Percentiles rank a stretch among this genome's conserved stretches.
These are phyloP conservation scores for Phytophthora pini DNA, from an alignment of 352 stramenopile genomes.

Conservation along the genomic window DNA sequence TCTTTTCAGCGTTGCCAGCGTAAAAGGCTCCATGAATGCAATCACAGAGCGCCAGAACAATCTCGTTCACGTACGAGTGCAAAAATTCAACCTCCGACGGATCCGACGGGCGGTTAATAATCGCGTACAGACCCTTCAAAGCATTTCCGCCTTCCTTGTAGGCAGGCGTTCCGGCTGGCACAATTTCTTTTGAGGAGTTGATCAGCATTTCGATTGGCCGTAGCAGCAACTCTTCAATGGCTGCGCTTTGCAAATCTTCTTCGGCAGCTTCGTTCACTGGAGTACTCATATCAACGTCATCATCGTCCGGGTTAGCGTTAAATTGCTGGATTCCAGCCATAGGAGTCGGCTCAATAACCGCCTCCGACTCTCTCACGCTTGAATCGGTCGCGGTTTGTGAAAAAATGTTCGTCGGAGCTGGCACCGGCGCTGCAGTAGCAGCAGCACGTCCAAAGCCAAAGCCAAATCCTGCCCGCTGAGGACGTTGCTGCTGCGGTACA, in stretches of 20 bases:
- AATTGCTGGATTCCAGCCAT: slow-evolving; percentile 46
- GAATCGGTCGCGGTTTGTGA: slow-evolving; percentile 8
- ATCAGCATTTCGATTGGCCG: slow-evolving; percentile 71
- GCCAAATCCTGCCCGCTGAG: slow-evolving; percentile 36
- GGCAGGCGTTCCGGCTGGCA: slow-evolving; percentile 53
- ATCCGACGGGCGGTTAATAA: slow-evolving; percentile 67
- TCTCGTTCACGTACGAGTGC: slow-evolving; percentile 80
- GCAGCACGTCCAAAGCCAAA: slow-evolving; percentile 41
- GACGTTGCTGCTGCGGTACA: slow-evolving; percentile 17
- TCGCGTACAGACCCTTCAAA: slow-evolving; percentile 82
- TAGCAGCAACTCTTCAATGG: slow-evolving; percentile 68
- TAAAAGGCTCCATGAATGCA: slow-evolving; percentile 79
- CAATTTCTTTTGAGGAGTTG: slow-evolving; percentile 67
- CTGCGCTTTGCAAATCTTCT: slow-evolving; percentile 16
- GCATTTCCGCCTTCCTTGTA: slow-evolving; percentile 77
- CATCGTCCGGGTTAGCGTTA: slow-evolving; percentile 38
- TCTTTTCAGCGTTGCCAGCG: slow-evolving; percentile 61
- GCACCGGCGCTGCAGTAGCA: slow-evolving; percentile 2
- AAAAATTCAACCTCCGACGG: slow-evolving; percentile 72
- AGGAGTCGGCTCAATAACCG: slow-evolving; percentile 25
- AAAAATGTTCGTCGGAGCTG: slow-evolving; percentile 11
- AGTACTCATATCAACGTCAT: slow-evolving; percentile 65
- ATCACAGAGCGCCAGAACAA: slow-evolving; percentile 76
- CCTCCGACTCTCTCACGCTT: not conserved
- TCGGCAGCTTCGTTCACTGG: slow-evolving; percentile 26